These are phyloP conservation scores for Elongisporangium senticosum DNA, from an alignment of 352 stramenopile species.

Conservation along the genomic window DNA sequence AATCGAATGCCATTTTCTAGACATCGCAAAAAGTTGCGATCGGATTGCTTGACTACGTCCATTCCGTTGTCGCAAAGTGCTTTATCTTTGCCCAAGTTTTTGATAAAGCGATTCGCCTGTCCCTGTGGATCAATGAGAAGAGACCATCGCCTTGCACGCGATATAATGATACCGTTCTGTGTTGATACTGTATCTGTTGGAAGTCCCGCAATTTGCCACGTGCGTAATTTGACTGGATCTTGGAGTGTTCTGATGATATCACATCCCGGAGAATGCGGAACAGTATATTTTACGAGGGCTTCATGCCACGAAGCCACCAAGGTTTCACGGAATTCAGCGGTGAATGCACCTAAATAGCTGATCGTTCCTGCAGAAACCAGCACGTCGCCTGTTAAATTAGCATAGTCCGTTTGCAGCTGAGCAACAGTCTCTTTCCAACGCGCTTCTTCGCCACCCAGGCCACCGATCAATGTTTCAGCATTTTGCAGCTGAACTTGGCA, in stretches of 20 bases:
- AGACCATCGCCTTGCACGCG: conserved; percentile 82
- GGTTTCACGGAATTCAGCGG: conserved; percentile 86
- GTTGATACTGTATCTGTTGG: conserved; percentile 88
- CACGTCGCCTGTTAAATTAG: conserved; percentile 89
- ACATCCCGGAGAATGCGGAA: conserved; percentile 81
- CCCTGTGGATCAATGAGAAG: conserved; percentile 91
- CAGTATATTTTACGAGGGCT: conserved; percentile 53
- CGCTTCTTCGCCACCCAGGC: conserved; percentile 87
- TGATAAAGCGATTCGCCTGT: conserved; percentile 92
- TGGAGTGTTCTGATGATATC: conserved; percentile 88
- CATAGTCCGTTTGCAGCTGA: conserved; percentile 73
- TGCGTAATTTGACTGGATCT: conserved; percentile 86
- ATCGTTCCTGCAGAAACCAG: conserved; percentile 90
- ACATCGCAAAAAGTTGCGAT: conserved; percentile 78
- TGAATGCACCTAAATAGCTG: conserved; percentile 92
- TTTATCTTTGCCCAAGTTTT: conserved; percentile 83
- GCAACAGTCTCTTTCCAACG: conserved; percentile 85
- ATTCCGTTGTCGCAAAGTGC: conserved; percentile 74
- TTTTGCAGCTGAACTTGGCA: conserved; percentile 87
- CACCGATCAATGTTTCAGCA: conserved; percentile 86
- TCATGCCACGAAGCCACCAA: conserved; percentile 84
- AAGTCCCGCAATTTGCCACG: conserved; percentile 89
- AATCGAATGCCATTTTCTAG: conserved; percentile 92
- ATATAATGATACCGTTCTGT: conserved; percentile 93
- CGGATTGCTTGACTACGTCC: conserved; percentile 79